Conservation (phyloP, 1,284 basidiomycete genomes). For the Leccinum angustisporum region DNA sequence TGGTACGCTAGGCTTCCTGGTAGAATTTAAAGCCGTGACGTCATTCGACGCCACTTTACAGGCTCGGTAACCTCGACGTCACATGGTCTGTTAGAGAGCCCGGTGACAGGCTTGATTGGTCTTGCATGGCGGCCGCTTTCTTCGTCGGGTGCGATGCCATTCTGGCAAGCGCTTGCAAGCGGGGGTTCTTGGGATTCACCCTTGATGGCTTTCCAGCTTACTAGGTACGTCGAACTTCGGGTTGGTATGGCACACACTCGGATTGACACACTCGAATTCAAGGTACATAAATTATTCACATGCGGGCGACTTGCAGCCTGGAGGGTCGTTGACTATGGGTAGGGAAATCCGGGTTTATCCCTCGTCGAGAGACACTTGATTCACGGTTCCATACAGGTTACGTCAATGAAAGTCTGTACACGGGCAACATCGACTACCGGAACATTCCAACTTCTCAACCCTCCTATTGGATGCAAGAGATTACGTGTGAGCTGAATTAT, state of each 20-base stretch:
- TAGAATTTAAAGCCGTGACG: not conserved
- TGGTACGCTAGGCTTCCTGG: slow-evolving; percentile 21
- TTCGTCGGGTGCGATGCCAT: slow-evolving; percentile 44
- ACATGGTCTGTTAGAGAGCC: slow-evolving; percentile 20
- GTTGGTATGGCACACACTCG: not conserved
- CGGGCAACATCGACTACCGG: slow-evolving; percentile 46
- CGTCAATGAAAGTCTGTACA: slow-evolving; percentile 44
- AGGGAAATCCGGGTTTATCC: slow-evolving; percentile 26
- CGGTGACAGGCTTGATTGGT: slow-evolving; percentile 50
- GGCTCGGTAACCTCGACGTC: slow-evolving; percentile 26
- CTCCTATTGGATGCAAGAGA: slow-evolving; percentile 44
- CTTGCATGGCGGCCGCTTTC: slow-evolving; percentile 49
- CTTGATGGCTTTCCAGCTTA: slow-evolving; percentile 46
- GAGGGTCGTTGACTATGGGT: slow-evolving; percentile 57
- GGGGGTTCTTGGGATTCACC: slow-evolving; percentile 37
- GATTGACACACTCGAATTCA: slow-evolving; percentile 4
- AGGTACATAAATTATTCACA: slow-evolving; percentile 37
- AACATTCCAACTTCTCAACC: slow-evolving; percentile 33
- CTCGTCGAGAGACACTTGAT: not conserved
- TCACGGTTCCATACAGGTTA: slow-evolving; percentile 23
- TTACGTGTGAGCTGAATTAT: slow-evolving; percentile 23
- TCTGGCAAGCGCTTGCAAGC: slow-evolving; percentile 52
- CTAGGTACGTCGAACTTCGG: slow-evolving; percentile 21
- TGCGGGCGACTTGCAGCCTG: slow-evolving; percentile 38
- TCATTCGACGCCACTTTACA: slow-evolving; percentile 4